Evolutionary conservation across 208 protist species (phyloP).

Genomic region (Leishmania aethiopica): DNA sequence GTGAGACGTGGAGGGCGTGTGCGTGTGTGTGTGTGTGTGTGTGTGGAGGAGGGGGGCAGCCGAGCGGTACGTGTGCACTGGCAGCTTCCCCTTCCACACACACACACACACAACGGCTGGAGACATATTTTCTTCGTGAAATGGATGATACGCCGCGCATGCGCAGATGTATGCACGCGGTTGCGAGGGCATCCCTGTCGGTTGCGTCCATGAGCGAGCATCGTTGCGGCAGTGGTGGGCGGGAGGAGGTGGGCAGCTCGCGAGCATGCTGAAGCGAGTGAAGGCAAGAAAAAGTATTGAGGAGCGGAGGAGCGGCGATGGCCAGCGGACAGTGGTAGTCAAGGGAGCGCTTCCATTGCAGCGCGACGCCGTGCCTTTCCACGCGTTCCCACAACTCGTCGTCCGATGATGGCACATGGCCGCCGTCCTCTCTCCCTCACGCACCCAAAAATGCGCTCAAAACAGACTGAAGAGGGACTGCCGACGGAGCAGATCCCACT

Average conservation of each 20-base stretch:
- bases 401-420: neutral
- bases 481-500: constrained; percentile 28
- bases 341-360: neutral
- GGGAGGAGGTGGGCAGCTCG: neutral
- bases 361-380: too few relatives aligned
- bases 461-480: constrained; percentile 28
- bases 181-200: neutral
- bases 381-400: neutral
- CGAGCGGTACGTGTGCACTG: neutral
- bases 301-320: too few relatives aligned
- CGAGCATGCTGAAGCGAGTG: neutral
- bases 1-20: neutral
- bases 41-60: too few relatives aligned
- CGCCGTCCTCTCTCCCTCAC: neutral
- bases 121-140: neutral
- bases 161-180: neutral
- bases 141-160: neutral
- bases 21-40: neutral
- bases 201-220: neutral
- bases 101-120: neutral
- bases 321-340: too few relatives aligned
- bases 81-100: neutral
- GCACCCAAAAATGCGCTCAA: neutral
- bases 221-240: neutral
- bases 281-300: neutral